Evolutionary conservation across 805 yeast genomes (phyloP).

Genomic region (Komagataella pastoris): DNA sequence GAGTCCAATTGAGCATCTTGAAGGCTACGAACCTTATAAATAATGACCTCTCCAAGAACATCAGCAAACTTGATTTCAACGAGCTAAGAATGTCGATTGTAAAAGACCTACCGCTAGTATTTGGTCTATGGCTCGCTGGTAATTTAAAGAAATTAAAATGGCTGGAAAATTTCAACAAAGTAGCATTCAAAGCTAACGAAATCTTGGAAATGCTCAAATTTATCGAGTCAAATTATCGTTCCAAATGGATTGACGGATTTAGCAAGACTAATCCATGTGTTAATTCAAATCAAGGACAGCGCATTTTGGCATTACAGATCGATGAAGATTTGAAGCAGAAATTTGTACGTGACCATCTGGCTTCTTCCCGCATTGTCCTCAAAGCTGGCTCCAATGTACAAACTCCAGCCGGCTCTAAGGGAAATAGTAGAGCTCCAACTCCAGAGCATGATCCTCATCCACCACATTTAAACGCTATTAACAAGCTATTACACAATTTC

Average conservation of each 20-base stretch:
- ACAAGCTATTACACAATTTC: slow-evolving; percentile 17
- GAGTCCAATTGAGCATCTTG: slow-evolving; percentile 22
- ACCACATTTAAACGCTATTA: slow-evolving; percentile 14
- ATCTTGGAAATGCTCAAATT: slow-evolving; percentile 42
- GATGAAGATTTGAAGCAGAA: slow-evolving; percentile 8
- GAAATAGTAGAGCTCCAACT: not conserved
- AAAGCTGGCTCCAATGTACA: not conserved
- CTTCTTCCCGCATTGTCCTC: slow-evolving; percentile 1
- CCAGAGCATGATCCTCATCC: not conserved
- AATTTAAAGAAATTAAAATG: slow-evolving; percentile 45
- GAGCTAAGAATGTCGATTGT: slow-evolving; percentile 23
- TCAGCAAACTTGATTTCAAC: slow-evolving; percentile 15
- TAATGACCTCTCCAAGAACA: slow-evolving; percentile 16
- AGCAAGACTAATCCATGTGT: slow-evolving; percentile 14
- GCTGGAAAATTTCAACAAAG: slow-evolving; percentile 26
- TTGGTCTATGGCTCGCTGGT: slow-evolving; percentile 59
- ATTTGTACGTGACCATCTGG: slow-evolving; percentile 12
- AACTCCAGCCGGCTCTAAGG: not conserved
- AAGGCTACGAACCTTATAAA: slow-evolving; percentile 17
- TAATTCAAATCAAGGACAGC: not conserved
- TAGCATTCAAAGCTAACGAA: slow-evolving; percentile 31
- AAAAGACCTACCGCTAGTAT: slow-evolving; percentile 55
- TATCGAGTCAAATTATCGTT: slow-evolving; percentile 40
- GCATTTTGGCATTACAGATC: slow-evolving; percentile 8
- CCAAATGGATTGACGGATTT: slow-evolving; percentile 53